Evolutionary conservation across 306 rosid genomes (phyloP).

Genomic region (Quercus alba): DNA sequence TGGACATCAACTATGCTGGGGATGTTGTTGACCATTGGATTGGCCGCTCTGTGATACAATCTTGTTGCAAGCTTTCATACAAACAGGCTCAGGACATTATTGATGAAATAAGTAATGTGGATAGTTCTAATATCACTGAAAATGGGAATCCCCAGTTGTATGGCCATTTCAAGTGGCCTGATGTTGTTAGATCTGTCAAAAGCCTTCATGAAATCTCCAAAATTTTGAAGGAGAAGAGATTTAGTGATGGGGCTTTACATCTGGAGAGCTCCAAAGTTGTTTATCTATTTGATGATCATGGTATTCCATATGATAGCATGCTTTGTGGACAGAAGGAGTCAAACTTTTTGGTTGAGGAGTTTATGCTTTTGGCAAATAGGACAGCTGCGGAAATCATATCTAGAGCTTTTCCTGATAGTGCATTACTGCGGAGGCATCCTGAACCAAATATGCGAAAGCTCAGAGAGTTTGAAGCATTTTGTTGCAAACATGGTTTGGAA

Average conservation of each 20-base stretch:
- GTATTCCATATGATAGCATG: slow-evolving; percentile 58
- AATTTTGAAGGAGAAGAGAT: slow-evolving; percentile 58
- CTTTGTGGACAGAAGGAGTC: slow-evolving; percentile 55
- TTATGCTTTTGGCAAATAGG: slow-evolving; percentile 80
- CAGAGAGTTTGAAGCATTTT: slow-evolving; percentile 72
- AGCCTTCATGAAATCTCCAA: slow-evolving; percentile 57
- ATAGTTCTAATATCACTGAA: slow-evolving; percentile 19
- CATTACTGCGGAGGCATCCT: slow-evolving; percentile 86
- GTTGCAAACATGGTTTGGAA: slow-evolving; percentile 73
- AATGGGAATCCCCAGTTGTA: slow-evolving; percentile 47
- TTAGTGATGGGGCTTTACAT: slow-evolving; percentile 64
- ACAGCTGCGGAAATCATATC: slow-evolving; percentile 81
- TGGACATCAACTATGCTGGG: slow-evolving; percentile 58
- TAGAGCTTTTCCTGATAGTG: slow-evolving; percentile 75
- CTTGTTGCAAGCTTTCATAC: slow-evolving; percentile 93
- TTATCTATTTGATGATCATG: slow-evolving; percentile 60
- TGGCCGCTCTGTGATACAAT: slow-evolving; percentile 75
- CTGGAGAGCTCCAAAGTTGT: slow-evolving; percentile 63
- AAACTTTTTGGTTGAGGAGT: slow-evolving; percentile 79
- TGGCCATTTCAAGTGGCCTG: slow-evolving; percentile 63
- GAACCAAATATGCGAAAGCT: slow-evolving; percentile 78
- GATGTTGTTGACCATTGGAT: slow-evolving; percentile 70
- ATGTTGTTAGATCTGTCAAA: slow-evolving; percentile 57
- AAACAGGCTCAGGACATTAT: slow-evolving; percentile 73
- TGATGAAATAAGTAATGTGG: slow-evolving; percentile 40